phyloP scores from a whole-genome alignment of 139 green algal genomes.

The Picochlorum sp. region DNA sequence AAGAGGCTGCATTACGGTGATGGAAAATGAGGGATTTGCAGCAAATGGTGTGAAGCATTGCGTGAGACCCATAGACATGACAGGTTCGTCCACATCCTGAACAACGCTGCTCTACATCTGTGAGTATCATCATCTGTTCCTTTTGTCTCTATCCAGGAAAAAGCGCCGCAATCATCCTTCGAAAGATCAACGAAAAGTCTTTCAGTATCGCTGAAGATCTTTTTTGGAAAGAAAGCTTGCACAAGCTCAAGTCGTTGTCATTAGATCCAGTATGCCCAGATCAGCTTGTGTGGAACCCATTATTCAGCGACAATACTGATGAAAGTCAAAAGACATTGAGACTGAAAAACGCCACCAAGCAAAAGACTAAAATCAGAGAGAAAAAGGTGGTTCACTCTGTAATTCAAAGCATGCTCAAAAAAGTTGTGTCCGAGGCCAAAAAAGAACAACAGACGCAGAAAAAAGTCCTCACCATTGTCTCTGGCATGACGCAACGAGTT shows the following conservation, averaged over 20 bases:
- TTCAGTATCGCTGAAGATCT: slow-evolving; percentile 26
- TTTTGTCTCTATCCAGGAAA: slow-evolving; percentile 29
- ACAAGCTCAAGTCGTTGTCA: slow-evolving; percentile 19
- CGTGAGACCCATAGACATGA: slow-evolving; percentile 59
- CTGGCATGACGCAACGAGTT: not conserved
- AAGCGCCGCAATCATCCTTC: slow-evolving; percentile 53
- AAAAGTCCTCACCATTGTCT: not conserved
- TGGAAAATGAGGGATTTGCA: slow-evolving; percentile 53
- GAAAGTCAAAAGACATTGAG: not conserved
- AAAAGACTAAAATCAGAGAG: not conserved
- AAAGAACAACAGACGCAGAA: not conserved
- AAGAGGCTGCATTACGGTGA: slow-evolving; percentile 55
- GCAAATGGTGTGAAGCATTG: slow-evolving; percentile 66
- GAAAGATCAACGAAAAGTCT: slow-evolving; percentile 36
- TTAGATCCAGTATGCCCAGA: not conserved
- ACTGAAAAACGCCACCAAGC: not conserved
- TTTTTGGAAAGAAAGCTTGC: slow-evolving; percentile 32
- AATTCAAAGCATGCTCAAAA: not conserved
- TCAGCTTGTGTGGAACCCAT: not conserved
- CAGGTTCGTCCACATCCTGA: not conserved
- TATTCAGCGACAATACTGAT: slow-evolving; percentile 10
- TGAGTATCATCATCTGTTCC: not conserved
- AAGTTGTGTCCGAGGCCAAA: not conserved
- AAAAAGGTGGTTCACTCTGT: not conserved
- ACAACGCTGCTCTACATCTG: not conserved